Conservation (phyloP, 495 filamentous ascomycete species). For the Daldinia decipiens region DNA sequence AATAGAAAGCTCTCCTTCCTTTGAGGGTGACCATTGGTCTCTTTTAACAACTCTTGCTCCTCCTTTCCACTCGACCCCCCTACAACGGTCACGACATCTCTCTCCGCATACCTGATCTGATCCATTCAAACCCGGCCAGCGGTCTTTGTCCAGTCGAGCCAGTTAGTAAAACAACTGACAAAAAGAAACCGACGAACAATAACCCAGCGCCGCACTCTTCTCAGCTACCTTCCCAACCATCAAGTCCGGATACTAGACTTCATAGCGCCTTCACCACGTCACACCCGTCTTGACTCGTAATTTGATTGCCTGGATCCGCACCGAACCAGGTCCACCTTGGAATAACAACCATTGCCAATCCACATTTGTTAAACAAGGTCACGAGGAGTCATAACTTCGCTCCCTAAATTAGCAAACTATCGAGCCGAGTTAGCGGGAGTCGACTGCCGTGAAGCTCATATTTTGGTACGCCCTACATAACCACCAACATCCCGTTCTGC, state of each 20-base stretch:
- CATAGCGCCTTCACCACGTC: constrained; percentile 59
- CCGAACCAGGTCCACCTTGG: constrained; percentile 37
- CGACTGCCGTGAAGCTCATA: constrained; percentile 28
- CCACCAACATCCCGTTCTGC: constrained; percentile 35
- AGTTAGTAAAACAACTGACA: constrained; percentile 43
- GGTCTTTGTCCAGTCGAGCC: constrained; percentile 41
- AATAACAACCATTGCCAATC: constrained; percentile 35
- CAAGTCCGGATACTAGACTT: constrained; percentile 54
- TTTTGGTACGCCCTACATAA: constrained; percentile 29
- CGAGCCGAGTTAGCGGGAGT: constrained; percentile 42
- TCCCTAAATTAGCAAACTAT: constrained; percentile 16
- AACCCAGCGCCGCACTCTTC: constrained; percentile 29
- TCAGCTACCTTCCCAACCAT: constrained; percentile 28
- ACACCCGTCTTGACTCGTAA: constrained; percentile 42
- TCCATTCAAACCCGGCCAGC: constrained; percentile 33
- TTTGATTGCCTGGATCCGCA: constrained; percentile 42
- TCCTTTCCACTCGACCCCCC: constrained; percentile 29
- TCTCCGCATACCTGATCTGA: constrained; percentile 31
- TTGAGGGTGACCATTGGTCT: constrained; percentile 44
- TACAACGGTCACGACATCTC: constrained; percentile 39
- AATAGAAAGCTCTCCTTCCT: constrained; percentile 47
- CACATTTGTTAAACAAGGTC: constrained; percentile 33
- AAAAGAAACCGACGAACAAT: constrained; percentile 34
- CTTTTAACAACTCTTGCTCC: constrained; percentile 36
- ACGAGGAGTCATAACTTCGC: constrained; percentile 44